Evolutionary conservation across 2,329 filamentous ascomycete genomes (phyloP).

Genomic region (Fusarium nisikadoi): DNA sequence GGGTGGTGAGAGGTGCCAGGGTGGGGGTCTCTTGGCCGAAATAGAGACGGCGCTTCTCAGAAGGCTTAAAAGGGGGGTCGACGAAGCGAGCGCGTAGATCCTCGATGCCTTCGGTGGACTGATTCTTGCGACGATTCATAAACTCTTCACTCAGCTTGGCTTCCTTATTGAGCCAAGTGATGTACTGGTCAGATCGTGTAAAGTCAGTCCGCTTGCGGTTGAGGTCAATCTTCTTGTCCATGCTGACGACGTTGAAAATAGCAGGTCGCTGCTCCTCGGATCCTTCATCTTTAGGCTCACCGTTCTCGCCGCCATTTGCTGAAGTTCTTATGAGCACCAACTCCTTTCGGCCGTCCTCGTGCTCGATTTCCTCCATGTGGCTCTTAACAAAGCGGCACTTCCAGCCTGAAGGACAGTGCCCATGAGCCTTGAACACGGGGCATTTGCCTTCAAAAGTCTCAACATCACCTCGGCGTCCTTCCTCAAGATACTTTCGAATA

Average conservation of each 20-base stretch:
- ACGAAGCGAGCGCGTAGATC: constrained; percentile 83
- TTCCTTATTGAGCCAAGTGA: constrained; percentile 80
- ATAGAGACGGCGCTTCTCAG: constrained; percentile 93
- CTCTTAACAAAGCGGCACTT: constrained; percentile 91
- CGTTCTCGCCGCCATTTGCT: constrained; percentile 42
- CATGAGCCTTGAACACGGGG: constrained; percentile 80
- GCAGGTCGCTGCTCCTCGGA: constrained; percentile 68
- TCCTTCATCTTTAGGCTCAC: constrained; percentile 51
- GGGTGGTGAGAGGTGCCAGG: constrained; percentile 93
- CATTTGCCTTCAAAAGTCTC: constrained; percentile 81
- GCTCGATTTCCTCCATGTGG: constrained; percentile 84
- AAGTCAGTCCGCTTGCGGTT: constrained; percentile 77
- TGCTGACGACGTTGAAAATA: constrained; percentile 78
- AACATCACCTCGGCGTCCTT: constrained; percentile 84
- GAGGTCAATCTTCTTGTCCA: constrained; percentile 77
- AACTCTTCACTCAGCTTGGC: constrained; percentile 52
- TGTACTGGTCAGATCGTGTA: constrained; percentile 78
- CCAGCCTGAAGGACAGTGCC: constrained; percentile 86
- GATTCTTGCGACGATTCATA: constrained; percentile 55
- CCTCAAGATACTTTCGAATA: constrained; percentile 82
- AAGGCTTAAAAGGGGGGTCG: constrained; percentile 89
- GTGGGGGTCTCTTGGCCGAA: constrained; percentile 94
- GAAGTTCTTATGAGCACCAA: constrained; percentile 69
- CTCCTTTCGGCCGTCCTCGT: constrained; percentile 84
- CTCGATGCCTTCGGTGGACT: constrained; percentile 59